Base-by-base conservation (phyloP, 768 basidiomycete genomes). In the Chalciporus sphaerocephalus region DNA sequence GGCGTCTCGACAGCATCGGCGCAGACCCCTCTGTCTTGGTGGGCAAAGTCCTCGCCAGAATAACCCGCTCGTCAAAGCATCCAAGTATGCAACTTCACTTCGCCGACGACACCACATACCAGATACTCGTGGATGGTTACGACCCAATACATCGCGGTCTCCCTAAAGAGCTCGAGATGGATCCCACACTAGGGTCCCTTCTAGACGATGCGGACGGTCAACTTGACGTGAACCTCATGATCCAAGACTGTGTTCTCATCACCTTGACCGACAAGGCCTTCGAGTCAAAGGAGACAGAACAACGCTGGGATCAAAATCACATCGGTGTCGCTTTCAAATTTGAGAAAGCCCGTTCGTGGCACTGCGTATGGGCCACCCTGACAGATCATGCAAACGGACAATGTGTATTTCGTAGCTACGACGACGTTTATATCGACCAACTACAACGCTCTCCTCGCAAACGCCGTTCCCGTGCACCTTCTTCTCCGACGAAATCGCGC, bases 311-410 rank as follows among this genome's bases (percentile, higher is more conserved):
- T 30, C 61, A 71, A 45, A 62, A 65, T 47, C 67, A 69, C 44
- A 59, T 53, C 15, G 68, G 59, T 8, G 64, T 83, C 17, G 81
- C 77, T 17, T 65, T 83, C 64, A 80, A 79, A 51, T 80, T 80
- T 48, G 59, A 66, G 33, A 74, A 70, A 60, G 64, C 70, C 28
- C 51, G 33, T 32, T 58, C 58, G n/a, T 85, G 81, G 81, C 78
- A 81, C 47, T 82, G 79, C 60, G 72, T 84, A 27, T 84, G 78
- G 79, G 81, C 80, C n/a, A 73, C 71, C 21, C 69, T 81, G 48
- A 67, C 72, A 18, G 81, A 83, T 50, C 68, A 74, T 47, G 74
- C 80, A 55, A 58, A 65, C 23, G 71, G 70, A 24, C 60, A 46
- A 24, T 79, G 75, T 53, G 56, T 73, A 23, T 82, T 80, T 57